Evolutionary conservation across 768 basidiomycete genomes (phyloP), one percentile per base, ranked within the genome.

Genomic region (Boletus rubroflammeus): DNA sequence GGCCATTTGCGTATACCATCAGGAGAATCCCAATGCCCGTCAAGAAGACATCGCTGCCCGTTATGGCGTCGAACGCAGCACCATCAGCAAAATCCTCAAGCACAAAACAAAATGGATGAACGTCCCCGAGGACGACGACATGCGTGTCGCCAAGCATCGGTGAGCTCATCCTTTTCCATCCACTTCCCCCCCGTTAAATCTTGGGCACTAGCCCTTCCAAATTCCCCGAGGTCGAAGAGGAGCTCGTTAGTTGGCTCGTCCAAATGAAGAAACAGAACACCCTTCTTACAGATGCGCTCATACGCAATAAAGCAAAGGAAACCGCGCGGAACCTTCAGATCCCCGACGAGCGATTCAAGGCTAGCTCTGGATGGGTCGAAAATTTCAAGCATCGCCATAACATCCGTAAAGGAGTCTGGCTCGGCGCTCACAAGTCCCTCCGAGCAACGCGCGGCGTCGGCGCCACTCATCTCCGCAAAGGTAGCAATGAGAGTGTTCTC

Each of bases 31-130:
- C 0, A 80, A 81, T 49, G 76, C 81, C 19, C 81, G 88, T 54
- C 93, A 95, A 69, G 90, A 93, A 64, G 89, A 92, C 65, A 91
- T 95, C 61, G 93, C 87, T 5, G 74, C 75, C 11, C 72, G 74
- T 31, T 94, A 86, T 67, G 81, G 82, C 47, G 87, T 93, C 55
- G 93, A 95, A 65, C 84, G 93, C 49, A 93, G 90, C 73, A 95
- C 93, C n/a, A 86, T 95, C 69, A 90, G 88, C 72, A 94, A 95
- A 73, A 93, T 93, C 58, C 78, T 94, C 60, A 93, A 93, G 70
- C 75, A 87, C 64, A 91, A 88, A 71, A 77, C 78, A n/a, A 82
- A 83, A 59, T 95, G 91, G 92, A 73, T 93, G 65, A 83, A 79
- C 59, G 77, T 88, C 38, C 77, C 79, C 14, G 79, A 79, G 51